phyloP scores from a whole-genome alignment of 352 stramenopile genomes.

The Globisporangium echinulatum region DNA sequence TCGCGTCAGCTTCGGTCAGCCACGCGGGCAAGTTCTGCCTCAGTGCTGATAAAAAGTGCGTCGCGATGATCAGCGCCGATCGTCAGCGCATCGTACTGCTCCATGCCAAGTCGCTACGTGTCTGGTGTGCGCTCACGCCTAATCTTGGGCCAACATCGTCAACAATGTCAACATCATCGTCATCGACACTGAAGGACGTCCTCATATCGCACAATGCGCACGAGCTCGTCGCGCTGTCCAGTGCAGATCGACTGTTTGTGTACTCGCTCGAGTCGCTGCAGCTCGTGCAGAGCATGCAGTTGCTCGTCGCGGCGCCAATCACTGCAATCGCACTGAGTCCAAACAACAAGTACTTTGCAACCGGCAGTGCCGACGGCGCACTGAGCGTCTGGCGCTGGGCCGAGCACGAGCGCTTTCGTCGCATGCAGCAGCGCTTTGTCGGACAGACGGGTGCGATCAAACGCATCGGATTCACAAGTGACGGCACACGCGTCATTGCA shows the following conservation, averaged over 20 bases:
- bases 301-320: slow-evolving; percentile 50
- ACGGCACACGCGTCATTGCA: slow-evolving; percentile 33
- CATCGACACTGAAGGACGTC: slow-evolving; percentile 24
- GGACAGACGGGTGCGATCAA: slow-evolving; percentile 32
- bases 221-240: slow-evolving; percentile 46
- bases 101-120: slow-evolving; percentile 28
- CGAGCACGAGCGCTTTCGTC: slow-evolving; percentile 31
- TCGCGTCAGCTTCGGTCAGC: background rate
- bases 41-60: slow-evolving; percentile 30
- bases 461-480: slow-evolving; percentile 31
- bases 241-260: slow-evolving; percentile 42
- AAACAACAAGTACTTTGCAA: slow-evolving; percentile 65
- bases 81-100: slow-evolving; percentile 27
- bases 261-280: slow-evolving; percentile 31
- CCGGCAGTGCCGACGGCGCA: slow-evolving; percentile 45
- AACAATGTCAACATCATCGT: background rate
- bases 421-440: slow-evolving; percentile 57
- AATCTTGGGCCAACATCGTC: slow-evolving; percentile 2
- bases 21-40: slow-evolving; percentile 24
- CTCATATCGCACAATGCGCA: slow-evolving; percentile 40
- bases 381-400: slow-evolving; percentile 61
- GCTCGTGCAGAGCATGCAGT: slow-evolving; percentile 43
- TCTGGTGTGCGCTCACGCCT: slow-evolving; percentile 29
- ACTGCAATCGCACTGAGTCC: slow-evolving; percentile 36
- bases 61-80: slow-evolving; percentile 28